Evolutionary conservation across 1,139 yeast species (phyloP).

Genomic region (Lodderomyces orthopsilosis): DNA sequence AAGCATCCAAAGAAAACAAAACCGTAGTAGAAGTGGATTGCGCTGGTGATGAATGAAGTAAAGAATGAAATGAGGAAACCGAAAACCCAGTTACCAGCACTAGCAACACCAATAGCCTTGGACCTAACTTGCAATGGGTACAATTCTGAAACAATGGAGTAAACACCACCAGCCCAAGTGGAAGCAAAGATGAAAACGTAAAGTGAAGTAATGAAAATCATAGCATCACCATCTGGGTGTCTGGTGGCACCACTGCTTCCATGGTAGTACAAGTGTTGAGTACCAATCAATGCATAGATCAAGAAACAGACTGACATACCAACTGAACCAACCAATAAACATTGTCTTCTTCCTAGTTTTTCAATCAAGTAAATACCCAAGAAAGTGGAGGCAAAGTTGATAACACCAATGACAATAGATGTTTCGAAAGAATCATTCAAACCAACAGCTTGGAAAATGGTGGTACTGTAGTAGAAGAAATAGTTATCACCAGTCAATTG

Average conservation of each 20-base stretch:
- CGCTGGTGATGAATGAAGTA: constrained; percentile 64
- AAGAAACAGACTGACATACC: constrained; percentile 58
- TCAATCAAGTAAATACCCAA: constrained; percentile 66
- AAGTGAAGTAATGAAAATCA: constrained; percentile 75
- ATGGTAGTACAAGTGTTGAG: constrained; percentile 57
- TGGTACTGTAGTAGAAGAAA: constrained; percentile 80
- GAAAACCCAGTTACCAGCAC: constrained; percentile 76
- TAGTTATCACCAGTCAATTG: constrained; percentile 81
- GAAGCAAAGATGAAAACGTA: constrained; percentile 82
- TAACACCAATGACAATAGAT: constrained; percentile 73
- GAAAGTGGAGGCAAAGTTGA: constrained; percentile 74
- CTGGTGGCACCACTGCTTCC: constrained; percentile 38
- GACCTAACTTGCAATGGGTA: constrained; percentile 79
- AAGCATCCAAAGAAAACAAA: constrained; percentile 73
- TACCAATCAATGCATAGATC: constrained; percentile 60
- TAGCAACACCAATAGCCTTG: constrained; percentile 73
- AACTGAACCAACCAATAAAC: constrained; percentile 49
- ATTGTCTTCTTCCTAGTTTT: constrained; percentile 65
- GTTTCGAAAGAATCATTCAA: constrained; percentile 76
- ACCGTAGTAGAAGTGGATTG: constrained; percentile 54
- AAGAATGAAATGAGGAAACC: constrained; percentile 76
- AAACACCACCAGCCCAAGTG: constrained; percentile 86
- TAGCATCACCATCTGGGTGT: constrained; percentile 61
- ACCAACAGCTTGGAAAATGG: constrained; percentile 75
- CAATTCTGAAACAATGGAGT: constrained; percentile 74